phyloP scores from a whole-genome alignment of 768 basidiomycete species.

The Paxillus rubicundulus region DNA sequence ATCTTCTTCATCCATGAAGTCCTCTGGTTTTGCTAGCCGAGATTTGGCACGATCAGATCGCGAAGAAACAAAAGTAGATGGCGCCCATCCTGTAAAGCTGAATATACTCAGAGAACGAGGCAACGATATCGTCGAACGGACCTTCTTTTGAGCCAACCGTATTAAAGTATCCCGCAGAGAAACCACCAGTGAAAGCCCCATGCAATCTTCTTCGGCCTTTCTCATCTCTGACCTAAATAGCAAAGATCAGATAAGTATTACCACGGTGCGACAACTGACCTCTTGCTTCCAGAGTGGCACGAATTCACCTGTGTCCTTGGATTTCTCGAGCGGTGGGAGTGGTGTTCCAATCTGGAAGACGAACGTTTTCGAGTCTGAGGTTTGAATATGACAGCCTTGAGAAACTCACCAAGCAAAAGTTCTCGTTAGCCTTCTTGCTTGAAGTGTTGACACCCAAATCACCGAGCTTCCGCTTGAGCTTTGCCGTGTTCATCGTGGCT shows the following conservation, averaged over 20 bases:
- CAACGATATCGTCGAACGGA: constrained; percentile 25
- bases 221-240: constrained; percentile 80
- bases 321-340: constrained; percentile 90
- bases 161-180: constrained; percentile 97
- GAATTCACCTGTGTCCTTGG: constrained; percentile 89
- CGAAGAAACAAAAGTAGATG: constrained; percentile 90
- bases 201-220: constrained; percentile 90
- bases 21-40: constrained; percentile 67
- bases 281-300: constrained; percentile 99
- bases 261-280: constrained; percentile 41
- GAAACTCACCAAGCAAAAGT: constrained; percentile 71
- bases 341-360: constrained; percentile 82
- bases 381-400: neutral
- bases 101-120: neutral
- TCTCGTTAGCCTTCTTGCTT: constrained; percentile 72
- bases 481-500: constrained; percentile 42
- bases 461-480: constrained; percentile 83
- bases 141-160: constrained; percentile 96
- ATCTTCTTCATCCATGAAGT: constrained; percentile 99
- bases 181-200: constrained; percentile 98
- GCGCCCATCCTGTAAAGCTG: constrained; percentile 77
- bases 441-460: constrained; percentile 73
- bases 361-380: constrained; percentile 7
- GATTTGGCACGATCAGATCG: constrained; percentile 66
- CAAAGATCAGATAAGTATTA: constrained; percentile 17